Percentiles rank a stretch among this genome's conserved stretches.
These are phyloP conservation scores for Striga asiatica DNA, from an alignment of 257 asterid genomes.

Conservation along the genomic window DNA sequence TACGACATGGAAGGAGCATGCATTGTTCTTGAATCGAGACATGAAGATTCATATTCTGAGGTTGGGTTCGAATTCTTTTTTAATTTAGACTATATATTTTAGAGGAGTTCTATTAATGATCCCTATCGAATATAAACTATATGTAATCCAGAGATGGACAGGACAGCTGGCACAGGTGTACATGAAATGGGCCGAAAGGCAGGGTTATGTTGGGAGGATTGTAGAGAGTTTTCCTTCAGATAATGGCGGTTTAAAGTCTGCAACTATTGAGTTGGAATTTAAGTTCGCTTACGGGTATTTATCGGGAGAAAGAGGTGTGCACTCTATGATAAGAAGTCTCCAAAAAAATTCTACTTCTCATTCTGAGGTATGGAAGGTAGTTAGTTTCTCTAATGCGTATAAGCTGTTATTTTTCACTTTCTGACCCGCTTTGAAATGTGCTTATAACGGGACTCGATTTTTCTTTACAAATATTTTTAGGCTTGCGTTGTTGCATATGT, in stretches of 20 bases:
- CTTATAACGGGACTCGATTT: not conserved
- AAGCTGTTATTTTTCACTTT: not conserved
- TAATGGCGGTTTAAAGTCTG: constrained; percentile 36
- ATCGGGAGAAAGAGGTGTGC: constrained; percentile 71
- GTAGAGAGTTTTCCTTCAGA: constrained; percentile 43
- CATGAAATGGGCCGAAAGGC: constrained; percentile 74
- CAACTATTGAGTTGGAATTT: constrained; percentile 62
- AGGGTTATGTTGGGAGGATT: constrained; percentile 52
- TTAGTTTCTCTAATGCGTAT: not conserved
- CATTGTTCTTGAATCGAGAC: constrained; percentile 49
- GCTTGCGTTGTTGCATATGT: constrained; percentile 47
- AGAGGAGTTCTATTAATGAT: not conserved
- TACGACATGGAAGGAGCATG: constrained; percentile 81
- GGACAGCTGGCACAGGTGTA: constrained; percentile 52
- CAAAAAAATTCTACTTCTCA: constrained; percentile 23
- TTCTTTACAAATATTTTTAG: constrained; percentile 18
- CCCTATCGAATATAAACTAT: constrained; percentile 5
- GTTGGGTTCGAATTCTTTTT: too few species aligned
- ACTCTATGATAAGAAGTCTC: constrained; percentile 31
- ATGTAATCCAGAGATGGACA: constrained; percentile 60
- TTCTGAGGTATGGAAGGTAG: constrained; percentile 37
- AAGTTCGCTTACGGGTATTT: constrained; percentile 58
- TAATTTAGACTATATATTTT: not conserved
- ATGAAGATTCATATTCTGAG: constrained; percentile 39
- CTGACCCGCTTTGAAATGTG: not conserved